Evolutionary conservation across 2,329 filamentous ascomycete species (phyloP).

Genomic region (Zymoseptoria tritici): DNA sequence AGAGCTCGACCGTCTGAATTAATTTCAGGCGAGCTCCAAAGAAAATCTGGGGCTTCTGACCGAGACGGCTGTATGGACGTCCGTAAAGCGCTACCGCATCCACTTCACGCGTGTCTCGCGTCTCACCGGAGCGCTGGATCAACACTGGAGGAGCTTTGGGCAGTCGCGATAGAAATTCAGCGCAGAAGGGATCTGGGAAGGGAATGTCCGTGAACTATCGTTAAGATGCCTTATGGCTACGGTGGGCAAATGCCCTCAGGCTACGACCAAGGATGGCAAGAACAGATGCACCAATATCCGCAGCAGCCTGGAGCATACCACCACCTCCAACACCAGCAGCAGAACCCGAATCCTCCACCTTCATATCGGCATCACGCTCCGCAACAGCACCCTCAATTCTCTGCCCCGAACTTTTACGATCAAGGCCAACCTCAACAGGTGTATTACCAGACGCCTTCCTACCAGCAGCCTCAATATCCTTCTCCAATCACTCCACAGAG

Average conservation of each 20-base stretch:
- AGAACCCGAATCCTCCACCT: neutral
- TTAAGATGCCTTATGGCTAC: neutral
- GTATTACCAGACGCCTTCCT: constrained; percentile 13
- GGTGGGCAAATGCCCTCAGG: neutral
- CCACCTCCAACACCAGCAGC: neutral
- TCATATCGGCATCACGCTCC: constrained; percentile 3
- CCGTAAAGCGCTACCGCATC: neutral
- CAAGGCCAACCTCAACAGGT: constrained; percentile 7
- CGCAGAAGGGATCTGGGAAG: neutral
- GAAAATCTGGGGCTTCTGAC: neutral
- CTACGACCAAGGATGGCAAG: neutral
- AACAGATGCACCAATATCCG: neutral
- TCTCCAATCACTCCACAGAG: constrained; percentile 10
- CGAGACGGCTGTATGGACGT: neutral
- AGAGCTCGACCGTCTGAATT: neutral
- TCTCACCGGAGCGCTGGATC: neutral
- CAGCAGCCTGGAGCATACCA: neutral
- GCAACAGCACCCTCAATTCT: constrained; percentile 8
- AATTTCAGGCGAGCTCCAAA: neutral
- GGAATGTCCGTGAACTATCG: neutral
- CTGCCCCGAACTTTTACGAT: constrained; percentile 12
- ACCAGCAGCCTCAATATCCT: constrained; percentile 12
- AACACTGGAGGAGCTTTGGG: neutral
- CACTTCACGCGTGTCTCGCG: neutral
- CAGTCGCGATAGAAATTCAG: neutral